Conservation (phyloP, 139 green algal species). For the Volvox africanus region DNA sequence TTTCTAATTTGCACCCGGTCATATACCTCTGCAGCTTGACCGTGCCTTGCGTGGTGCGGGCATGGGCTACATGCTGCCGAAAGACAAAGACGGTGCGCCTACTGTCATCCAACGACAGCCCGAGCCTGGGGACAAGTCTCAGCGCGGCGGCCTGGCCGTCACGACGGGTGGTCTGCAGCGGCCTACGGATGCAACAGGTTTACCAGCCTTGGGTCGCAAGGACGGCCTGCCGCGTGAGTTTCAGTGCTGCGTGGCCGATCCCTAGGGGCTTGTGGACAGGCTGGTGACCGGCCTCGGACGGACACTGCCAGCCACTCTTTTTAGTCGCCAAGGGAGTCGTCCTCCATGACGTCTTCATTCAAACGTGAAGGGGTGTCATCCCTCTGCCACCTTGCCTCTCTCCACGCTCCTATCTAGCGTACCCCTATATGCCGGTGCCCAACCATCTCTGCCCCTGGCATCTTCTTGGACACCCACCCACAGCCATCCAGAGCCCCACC, state of each 20-base stretch:
- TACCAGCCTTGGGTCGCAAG: conserved; percentile 4
- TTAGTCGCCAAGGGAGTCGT: no score
- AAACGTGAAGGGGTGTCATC: no score
- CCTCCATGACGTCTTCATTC: no score
- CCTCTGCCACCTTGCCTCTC: no score
- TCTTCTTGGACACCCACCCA: no score
- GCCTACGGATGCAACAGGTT: background rate
- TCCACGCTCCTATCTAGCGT: no score
- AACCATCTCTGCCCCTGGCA: no score
- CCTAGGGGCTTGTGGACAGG: no score
- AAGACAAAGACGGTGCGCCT: background rate
- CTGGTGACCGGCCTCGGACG: no score
- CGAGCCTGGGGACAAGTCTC: background rate
- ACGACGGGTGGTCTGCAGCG: background rate
- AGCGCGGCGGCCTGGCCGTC: background rate
- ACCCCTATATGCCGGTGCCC: no score
- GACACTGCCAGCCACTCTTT: no score
- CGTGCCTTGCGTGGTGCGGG: conserved; percentile 3
- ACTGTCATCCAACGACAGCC: background rate
- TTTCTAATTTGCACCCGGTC: background rate
- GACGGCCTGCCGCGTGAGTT: conserved; percentile 33
- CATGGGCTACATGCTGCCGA: conserved; percentile 34
- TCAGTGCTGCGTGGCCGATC: background rate
- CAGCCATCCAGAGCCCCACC: conserved; percentile 18
- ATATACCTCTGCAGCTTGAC: background rate